A percentile compares a stretch with the other conserved stretches of the same genome.
Evolutionary conservation across 768 basidiomycete species (phyloP).

Genomic region (Vararia minispora): DNA sequence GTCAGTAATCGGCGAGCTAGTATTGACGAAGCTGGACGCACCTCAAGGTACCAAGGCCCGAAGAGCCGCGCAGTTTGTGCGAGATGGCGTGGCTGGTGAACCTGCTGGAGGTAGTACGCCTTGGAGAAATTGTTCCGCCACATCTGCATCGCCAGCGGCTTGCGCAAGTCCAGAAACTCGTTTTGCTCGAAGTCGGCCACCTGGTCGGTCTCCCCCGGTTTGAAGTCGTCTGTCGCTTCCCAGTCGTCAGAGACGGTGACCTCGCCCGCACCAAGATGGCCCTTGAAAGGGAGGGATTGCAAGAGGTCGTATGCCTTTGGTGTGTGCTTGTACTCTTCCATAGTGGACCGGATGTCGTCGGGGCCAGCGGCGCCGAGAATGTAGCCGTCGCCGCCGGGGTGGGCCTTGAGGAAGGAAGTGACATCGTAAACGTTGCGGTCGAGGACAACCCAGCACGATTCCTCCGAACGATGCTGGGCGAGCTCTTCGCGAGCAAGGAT

Average conservation of each 20-base stretch:
- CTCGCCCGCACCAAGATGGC: conserved; percentile 67
- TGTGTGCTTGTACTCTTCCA: conserved; percentile 77
- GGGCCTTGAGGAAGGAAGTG: conserved; percentile 72
- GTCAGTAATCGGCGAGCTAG: not conserved
- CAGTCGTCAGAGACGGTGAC: conserved; percentile 79
- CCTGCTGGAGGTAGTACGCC: conserved; percentile 90
- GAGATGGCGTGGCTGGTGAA: conserved; percentile 91
- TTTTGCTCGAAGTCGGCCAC: conserved; percentile 78
- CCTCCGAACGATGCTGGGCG: conserved; percentile 40
- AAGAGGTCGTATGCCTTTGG: conserved; percentile 88
- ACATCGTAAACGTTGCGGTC: conserved; percentile 86
- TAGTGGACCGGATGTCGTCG: conserved; percentile 76
- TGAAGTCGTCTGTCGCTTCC: conserved; percentile 83
- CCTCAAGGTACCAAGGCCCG: conserved; percentile 73
- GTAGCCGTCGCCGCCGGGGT: conserved; percentile 92
- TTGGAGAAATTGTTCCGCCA: conserved; percentile 89
- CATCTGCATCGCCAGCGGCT: conserved; percentile 78
- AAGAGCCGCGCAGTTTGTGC: conserved; percentile 80
- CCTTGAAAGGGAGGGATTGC: conserved; percentile 78
- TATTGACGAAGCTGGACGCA: conserved; percentile 19
- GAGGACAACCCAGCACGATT: conserved; percentile 76
- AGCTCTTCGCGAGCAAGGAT: conserved; percentile 75
- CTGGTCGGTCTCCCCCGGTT: conserved; percentile 82
- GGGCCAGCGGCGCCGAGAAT: conserved; percentile 75
- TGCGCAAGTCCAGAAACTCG: conserved; percentile 82